These are phyloP conservation scores for Botrytis byssoidea DNA, from an alignment of 2,329 filamentous ascomycete genomes.

Conservation along the genomic window DNA sequence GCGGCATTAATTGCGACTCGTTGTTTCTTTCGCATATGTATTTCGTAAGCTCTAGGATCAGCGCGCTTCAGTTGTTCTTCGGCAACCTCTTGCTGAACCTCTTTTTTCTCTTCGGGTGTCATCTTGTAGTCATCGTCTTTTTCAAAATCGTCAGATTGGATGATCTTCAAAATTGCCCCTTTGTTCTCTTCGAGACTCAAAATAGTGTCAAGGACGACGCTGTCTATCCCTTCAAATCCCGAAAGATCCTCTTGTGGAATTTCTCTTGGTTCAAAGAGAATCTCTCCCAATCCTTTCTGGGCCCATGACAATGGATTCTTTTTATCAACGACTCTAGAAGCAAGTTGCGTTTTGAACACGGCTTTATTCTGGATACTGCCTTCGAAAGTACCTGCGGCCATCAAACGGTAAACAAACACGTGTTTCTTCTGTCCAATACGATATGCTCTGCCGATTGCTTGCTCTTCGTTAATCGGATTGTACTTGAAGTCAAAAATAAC, in stretches of 20 bases:
- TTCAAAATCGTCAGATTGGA: slow-evolving; percentile 70
- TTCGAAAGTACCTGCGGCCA: slow-evolving; percentile 78
- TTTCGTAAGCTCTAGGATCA: slow-evolving; percentile 29
- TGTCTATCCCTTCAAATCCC: slow-evolving; percentile 58
- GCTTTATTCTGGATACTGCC: slow-evolving; percentile 68
- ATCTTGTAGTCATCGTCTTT: slow-evolving; percentile 64
- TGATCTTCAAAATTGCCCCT: slow-evolving; percentile 53
- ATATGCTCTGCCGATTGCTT: slow-evolving; percentile 83
- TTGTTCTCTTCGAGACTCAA: background rate
- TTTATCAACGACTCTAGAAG: slow-evolving; percentile 78
- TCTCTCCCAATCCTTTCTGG: slow-evolving; percentile 51
- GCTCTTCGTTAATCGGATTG: slow-evolving; percentile 79
- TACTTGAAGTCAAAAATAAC: slow-evolving; percentile 82
- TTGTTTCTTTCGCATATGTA: slow-evolving; percentile 8
- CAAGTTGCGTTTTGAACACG: slow-evolving; percentile 80
- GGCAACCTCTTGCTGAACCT: slow-evolving; percentile 49
- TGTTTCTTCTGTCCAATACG: slow-evolving; percentile 78
- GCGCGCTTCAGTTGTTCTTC: slow-evolving; percentile 38
- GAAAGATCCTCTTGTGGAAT: slow-evolving; percentile 52
- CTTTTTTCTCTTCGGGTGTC: slow-evolving; percentile 58
- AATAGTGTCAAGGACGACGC: slow-evolving; percentile 55
- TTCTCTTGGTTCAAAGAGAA: slow-evolving; percentile 58
- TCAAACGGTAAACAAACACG: slow-evolving; percentile 82
- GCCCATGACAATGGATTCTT: slow-evolving; percentile 72
- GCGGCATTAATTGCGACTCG: background rate